Percentiles rank a stretch among this genome's conserved stretches.
These are phyloP conservation scores for Lactarius trivialis DNA, from an alignment of 768 basidiomycete species.

Conservation along the genomic window DNA sequence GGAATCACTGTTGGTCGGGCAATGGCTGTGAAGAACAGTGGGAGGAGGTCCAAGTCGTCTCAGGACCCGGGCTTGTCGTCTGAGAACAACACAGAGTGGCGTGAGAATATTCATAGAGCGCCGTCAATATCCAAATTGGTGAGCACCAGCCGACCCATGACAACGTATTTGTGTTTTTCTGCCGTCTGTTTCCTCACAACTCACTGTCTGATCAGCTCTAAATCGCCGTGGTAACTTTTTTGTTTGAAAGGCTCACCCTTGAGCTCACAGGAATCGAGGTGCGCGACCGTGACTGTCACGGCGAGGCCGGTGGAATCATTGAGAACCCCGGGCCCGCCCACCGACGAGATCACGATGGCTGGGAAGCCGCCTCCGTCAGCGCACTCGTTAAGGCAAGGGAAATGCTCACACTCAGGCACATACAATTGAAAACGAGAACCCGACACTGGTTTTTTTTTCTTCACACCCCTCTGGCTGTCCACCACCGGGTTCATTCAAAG, in stretches of 20 bases:
- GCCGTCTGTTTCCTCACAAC: background rate
- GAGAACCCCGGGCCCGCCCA: background rate
- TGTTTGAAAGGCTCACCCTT: background rate
- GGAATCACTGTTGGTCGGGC: background rate
- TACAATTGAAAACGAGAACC: background rate
- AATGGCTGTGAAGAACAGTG: background rate
- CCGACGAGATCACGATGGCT: background rate
- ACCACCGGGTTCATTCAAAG: background rate
- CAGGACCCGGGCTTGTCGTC: background rate
- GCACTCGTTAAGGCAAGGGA: constrained; percentile 6
- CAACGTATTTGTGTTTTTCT: constrained; percentile 7
- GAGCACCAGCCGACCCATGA: background rate
- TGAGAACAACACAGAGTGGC: constrained; percentile 17
- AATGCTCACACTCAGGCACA: constrained; percentile 11
- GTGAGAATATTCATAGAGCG: constrained; percentile 12
- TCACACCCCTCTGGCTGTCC: background rate
- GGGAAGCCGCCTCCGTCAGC: constrained; percentile 7
- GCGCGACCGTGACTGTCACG: background rate
- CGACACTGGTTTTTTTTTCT: background rate
- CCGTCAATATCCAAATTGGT: constrained; percentile 11
- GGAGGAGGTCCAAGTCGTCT: background rate
- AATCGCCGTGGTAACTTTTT: background rate
- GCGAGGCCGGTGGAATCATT: background rate
- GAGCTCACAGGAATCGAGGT: background rate
- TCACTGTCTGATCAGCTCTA: background rate